Evolutionary conservation across 2,329 filamentous ascomycete species (phyloP).

Genomic region (Monosporascus sp.): DNA sequence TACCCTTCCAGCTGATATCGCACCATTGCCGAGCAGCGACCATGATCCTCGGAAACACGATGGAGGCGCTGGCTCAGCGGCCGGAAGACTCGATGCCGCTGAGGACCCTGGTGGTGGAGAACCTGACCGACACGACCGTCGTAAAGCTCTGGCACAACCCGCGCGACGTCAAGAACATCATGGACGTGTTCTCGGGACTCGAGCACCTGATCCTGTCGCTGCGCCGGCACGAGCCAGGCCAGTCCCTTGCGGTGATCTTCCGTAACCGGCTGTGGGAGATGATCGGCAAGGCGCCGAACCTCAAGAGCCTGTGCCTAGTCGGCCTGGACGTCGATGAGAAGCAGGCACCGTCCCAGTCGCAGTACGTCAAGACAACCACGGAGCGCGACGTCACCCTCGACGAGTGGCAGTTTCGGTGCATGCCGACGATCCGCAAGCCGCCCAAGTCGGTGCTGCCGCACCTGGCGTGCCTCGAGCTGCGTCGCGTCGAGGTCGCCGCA

Average conservation of each 20-base stretch:
- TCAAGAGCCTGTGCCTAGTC: slow-evolving; percentile 43
- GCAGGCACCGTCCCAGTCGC: slow-evolving; percentile 8
- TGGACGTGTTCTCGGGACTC: slow-evolving; percentile 34
- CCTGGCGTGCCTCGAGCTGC: slow-evolving; percentile 39
- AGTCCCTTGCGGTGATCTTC: slow-evolving; percentile 31
- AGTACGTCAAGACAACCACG: slow-evolving; percentile 32
- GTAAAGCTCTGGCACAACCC: slow-evolving; percentile 46
- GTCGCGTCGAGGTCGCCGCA: slow-evolving; percentile 33
- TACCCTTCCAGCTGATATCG: slow-evolving; percentile 46
- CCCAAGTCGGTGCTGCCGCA: slow-evolving; percentile 30
- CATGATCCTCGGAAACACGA: slow-evolving; percentile 46
- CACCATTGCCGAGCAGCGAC: slow-evolving; percentile 41
- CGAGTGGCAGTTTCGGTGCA: slow-evolving; percentile 34
- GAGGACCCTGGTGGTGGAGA: slow-evolving; percentile 43
- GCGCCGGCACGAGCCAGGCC: slow-evolving; percentile 36
- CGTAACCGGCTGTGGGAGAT: slow-evolving; percentile 44
- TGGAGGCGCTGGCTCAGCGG: slow-evolving; percentile 41
- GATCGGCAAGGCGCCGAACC: slow-evolving; percentile 36
- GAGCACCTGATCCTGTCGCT: slow-evolving; percentile 42
- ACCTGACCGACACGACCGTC: slow-evolving; percentile 42
- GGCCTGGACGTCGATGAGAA: slow-evolving; percentile 38
- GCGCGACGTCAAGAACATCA: slow-evolving; percentile 44
- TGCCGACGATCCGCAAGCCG: slow-evolving; percentile 26
- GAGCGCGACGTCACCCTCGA: slow-evolving; percentile 29
- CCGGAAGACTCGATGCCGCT: slow-evolving; percentile 38